phyloP scores from a whole-genome alignment of 1,284 basidiomycete genomes.

The Ustilago xerochloae region DNA sequence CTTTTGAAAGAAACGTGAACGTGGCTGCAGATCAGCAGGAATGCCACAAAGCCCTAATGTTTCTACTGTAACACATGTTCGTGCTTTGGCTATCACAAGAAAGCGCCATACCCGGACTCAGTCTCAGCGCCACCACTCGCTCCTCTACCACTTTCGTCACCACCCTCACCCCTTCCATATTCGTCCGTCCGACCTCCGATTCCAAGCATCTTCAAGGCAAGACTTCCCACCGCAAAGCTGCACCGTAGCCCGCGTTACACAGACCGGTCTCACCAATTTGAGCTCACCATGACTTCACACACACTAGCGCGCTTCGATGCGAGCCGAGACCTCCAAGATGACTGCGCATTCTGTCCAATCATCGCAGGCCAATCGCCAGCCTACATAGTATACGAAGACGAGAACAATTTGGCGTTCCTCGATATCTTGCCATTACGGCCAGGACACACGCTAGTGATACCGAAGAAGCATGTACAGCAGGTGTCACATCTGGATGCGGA shows the following conservation, averaged over 20 bases:
- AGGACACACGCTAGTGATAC: constrained; percentile 66
- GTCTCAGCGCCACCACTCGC: background rate
- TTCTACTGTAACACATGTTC: background rate
- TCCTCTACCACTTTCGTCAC: background rate
- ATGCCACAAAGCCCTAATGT: no score
- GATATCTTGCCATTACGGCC: constrained; percentile 78
- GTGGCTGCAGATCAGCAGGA: background rate
- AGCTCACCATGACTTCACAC: constrained; percentile 36
- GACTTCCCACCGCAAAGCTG: background rate
- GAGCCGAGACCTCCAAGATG: constrained; percentile 28
- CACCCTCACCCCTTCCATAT: background rate
- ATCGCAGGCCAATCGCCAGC: constrained; percentile 20
- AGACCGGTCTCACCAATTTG: no score
- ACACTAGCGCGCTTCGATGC: constrained; percentile 39
- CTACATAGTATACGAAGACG: constrained; percentile 69
- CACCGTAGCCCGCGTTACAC: background rate
- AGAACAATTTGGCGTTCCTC: constrained; percentile 77
- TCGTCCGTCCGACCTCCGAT: no score
- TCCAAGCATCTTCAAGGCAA: background rate
- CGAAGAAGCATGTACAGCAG: constrained; percentile 41
- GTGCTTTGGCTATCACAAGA: background rate
- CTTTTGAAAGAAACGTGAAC: background rate
- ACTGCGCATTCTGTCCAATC: constrained; percentile 50
- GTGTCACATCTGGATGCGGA: constrained; percentile 17
- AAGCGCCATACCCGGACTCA: constrained; percentile 3